These are phyloP conservation scores for Cucurbita moschata DNA, from an alignment of 306 rosid species.

Conservation along the genomic window DNA sequence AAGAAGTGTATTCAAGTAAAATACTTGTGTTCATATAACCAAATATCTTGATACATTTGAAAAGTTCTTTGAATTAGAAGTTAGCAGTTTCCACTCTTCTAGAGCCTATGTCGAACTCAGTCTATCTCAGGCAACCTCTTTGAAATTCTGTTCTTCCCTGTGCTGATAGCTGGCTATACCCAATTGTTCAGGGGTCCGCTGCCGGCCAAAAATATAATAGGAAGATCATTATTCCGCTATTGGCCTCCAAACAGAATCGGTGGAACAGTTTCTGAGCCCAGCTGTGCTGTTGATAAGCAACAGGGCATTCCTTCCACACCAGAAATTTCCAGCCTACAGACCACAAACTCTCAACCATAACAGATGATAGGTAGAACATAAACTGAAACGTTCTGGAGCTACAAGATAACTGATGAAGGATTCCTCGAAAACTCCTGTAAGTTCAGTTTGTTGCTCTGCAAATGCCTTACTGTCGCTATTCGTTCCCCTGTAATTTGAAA, in stretches of 20 bases:
- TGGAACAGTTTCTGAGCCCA: slow-evolving; percentile 41
- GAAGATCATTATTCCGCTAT: slow-evolving; percentile 79
- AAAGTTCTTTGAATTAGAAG: neutral
- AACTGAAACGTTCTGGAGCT: too few relatives aligned
- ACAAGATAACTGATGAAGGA: too few relatives aligned
- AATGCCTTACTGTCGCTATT: neutral
- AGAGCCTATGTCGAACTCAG: neutral
- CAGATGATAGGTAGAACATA: too few relatives aligned
- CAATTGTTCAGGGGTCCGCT: slow-evolving; percentile 67
- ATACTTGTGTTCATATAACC: neutral
- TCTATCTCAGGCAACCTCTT: neutral
- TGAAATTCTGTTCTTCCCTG: neutral
- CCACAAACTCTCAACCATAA: neutral
- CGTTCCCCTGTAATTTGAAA: neutral
- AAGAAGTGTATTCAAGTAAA: neutral
- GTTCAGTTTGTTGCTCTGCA: neutral
- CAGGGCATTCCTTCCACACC: slow-evolving; percentile 15
- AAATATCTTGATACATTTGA: neutral
- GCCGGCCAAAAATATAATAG: slow-evolving; percentile 86
- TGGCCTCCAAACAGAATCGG: slow-evolving; percentile 93
- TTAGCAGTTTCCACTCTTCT: neutral
- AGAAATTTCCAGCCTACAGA: neutral
- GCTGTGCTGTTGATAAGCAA: slow-evolving; percentile 51
- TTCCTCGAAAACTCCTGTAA: neutral
- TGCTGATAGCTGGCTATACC: slow-evolving; percentile 10